Base-by-base conservation (phyloP, 225 moss, liverwort and hornwort species). In the Thuidium tamariscinum region DNA sequence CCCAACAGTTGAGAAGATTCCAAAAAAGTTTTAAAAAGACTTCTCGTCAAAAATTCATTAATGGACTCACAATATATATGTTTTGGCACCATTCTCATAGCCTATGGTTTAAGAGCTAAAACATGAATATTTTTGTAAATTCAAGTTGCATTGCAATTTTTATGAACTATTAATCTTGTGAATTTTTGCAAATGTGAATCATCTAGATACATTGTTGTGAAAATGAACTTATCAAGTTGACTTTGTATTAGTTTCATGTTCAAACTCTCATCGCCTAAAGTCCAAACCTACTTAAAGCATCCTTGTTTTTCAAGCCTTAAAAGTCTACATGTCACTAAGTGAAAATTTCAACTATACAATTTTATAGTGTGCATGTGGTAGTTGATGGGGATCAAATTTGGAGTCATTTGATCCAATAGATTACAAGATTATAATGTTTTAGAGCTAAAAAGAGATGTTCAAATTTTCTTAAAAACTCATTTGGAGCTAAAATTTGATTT, bases 201-300 rank as follows among this genome's bases (percentile, higher is more conserved):
- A 20, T 8, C 7, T 19, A 54, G 29, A 21, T 39, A 52, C 1
- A 27, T 67, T 39, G 13, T 34, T 13, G 25, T n/a, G 2, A 80
- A 4, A 73, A 49, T 48, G 30, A 73, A 32, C 19, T 29, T 46
- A 42, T 18, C 3, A 46, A 6, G 18, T 18, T 72, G 72, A 46
- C 29, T 46, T 46, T 29, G 6, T 16, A 5, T 29, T 44, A 9
- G 3, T 16, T 71, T 71, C 1, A 0, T 41, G 1, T 26, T 34
- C 5, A n/a, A 34, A 17, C 1, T 8, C 17, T 64, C 5, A 37
- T 39, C 7, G 13, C 2, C 0, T 67, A 0, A 37, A n/a, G n/a
- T n/a, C n/a, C n/a, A n/a, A n/a, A n/a, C n/a, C n/a, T n/a, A n/a
- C n/a, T n/a, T n/a, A n/a, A n/a, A n/a, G n/a, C n/a, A n/a, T n/a